Evolutionary conservation across 2,329 filamentous ascomycete species (phyloP).

Genomic region (Septoria linicola): DNA sequence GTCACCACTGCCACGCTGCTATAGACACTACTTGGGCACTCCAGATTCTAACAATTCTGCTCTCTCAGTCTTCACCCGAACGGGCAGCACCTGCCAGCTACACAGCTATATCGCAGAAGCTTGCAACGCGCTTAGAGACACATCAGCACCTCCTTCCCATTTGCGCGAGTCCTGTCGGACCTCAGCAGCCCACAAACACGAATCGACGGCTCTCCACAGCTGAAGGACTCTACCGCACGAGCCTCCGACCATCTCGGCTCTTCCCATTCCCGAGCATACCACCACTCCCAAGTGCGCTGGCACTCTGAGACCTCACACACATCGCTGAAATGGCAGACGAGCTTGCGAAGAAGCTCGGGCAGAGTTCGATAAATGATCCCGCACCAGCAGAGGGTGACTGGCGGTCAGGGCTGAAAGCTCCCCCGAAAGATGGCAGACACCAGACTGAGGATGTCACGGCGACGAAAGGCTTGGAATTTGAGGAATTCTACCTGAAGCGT

Average conservation of each 20-base stretch:
- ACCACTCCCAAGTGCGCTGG: conserved; percentile 5
- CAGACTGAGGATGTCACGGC: conserved; percentile 98
- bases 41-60: background rate
- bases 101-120: background rate
- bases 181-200: background rate
- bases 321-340: conserved; percentile 47
- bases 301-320: conserved; percentile 4
- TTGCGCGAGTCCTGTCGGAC: background rate
- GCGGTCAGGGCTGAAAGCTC: conserved; percentile 71
- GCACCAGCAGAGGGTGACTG: conserved; percentile 61
- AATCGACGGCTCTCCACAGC: background rate
- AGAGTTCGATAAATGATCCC: conserved; percentile 53
- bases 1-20: background rate
- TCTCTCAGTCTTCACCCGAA: background rate
- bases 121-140: background rate
- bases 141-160: too few relatives aligned
- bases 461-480: conserved; percentile 96
- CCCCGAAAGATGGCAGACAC: conserved; percentile 70
- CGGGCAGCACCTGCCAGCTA: background rate
- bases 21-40: background rate
- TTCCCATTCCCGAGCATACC: background rate
- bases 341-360: conserved; percentile 58
- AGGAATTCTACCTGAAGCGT: conserved; percentile 92
- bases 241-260: background rate
- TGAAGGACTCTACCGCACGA: conserved; percentile 7